Base-by-base conservation (phyloP, 257 asterid species). In the Eucommia ulmoides region DNA sequence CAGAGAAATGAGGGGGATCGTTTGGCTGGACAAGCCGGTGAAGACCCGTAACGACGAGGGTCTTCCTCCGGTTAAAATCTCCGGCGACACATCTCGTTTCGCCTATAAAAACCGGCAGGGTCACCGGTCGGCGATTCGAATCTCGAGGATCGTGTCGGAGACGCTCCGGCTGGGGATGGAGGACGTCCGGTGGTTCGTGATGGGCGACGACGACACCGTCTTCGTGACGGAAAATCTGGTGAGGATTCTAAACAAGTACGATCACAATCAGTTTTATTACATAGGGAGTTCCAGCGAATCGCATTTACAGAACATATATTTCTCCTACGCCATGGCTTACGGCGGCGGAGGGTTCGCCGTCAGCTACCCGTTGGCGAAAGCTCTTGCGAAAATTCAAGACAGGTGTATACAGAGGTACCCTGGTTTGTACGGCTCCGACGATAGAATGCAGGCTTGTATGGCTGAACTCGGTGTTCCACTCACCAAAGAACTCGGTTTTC, bases 381-480 rank as follows among this genome's bases (percentile, higher is more conserved):
- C 64, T 16, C 52, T 74, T 8, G 72, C 50, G 50, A 64, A 61
- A 2, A 63, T 74, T 17, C 77, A 74, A 59, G 77, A 74, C 50
- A 20, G 52, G 9, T 70, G 77, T 14, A 63, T 70, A 2, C 41
- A 60, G 3, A 60, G 65, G 12, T 74, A 70, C 29, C 69, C 74
- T 5, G 50, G 51, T 16, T 61, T 70, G 63, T 74, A 70, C 19
- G 74, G 74, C 7, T 66, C 70, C 9, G 77, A 70, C 52, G 77
- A 70, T 48, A 61, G 77, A 49, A 61, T 70, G 22, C 73, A 70
- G 70, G 85, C 91, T 18, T 80, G 91, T 70, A 80, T 80, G 91
- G 80, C 91, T 38, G 91, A 80, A 60, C 83, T 80, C 53, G 91
- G 91, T 0, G 91, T 80, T 3, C 91, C 91, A 22, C 81, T 80